phyloP scores from a whole-genome alignment of 2,329 filamentous ascomycete genomes.

The Diaporthe sp. region DNA sequence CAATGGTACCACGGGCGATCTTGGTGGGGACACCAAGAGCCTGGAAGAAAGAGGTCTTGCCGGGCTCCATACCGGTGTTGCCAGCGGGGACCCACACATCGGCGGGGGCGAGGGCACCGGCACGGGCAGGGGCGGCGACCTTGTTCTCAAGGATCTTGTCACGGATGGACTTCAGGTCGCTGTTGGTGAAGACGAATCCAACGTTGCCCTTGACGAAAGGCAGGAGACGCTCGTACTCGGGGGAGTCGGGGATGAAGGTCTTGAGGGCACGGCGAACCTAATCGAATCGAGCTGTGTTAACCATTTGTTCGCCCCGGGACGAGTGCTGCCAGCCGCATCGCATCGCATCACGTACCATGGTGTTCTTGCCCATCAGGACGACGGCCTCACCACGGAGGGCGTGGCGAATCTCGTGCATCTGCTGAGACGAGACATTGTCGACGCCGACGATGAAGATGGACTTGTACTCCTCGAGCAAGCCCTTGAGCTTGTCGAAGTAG shows the following conservation, averaged over 20 bases:
- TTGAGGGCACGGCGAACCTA: conserved; percentile 96
- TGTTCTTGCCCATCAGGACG: conserved; percentile 99
- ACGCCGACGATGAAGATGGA: conserved; percentile 97
- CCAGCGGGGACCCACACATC: conserved; percentile 97
- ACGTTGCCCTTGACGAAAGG: conserved; percentile 98
- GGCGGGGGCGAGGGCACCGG: conserved; percentile 92
- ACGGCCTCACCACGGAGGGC: conserved; percentile 92
- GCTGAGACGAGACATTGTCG: conserved; percentile 99
- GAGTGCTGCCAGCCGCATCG: no score
- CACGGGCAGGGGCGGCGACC: conserved; percentile 97
- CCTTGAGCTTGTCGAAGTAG: conserved; percentile 99
- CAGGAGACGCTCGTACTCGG: conserved; percentile 98
- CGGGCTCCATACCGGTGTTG: conserved; percentile 99
- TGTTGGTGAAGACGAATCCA: conserved; percentile 99
- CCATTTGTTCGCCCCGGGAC: no score
- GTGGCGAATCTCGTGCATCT: conserved; percentile 99
- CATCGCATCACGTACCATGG: conserved; percentile 80
- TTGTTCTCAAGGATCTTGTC: conserved; percentile 97
- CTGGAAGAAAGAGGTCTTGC: conserved; percentile 99
- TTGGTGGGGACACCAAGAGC: conserved; percentile 99
- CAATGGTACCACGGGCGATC: conserved; percentile 99
- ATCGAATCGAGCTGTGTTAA: neutral
- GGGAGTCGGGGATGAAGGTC: conserved; percentile 90
- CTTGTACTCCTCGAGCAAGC: conserved; percentile 94
- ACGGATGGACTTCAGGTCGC: conserved; percentile 90